Conservation (phyloP, 257 asterid genomes). For the Gardenia jasminoides region DNA sequence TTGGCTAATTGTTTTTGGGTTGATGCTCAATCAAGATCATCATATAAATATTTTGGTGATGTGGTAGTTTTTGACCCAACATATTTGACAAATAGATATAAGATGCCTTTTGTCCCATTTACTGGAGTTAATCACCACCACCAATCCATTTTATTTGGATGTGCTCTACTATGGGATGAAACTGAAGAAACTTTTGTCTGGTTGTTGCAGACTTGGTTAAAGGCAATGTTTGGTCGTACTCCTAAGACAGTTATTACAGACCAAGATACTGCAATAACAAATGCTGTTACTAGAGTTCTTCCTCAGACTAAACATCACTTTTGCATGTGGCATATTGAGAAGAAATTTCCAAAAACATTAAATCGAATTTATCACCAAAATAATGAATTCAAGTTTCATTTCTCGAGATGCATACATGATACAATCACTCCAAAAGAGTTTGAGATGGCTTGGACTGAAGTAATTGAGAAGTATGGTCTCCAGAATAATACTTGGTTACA, state of each 20-base stretch:
- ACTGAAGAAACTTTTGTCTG: constrained; percentile 32
- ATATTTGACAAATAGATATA: constrained; percentile 36
- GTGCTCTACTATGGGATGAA: constrained; percentile 48
- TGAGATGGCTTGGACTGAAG: too few species aligned
- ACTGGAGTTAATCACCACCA: constrained; percentile 51
- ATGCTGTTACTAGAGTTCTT: constrained; percentile 41
- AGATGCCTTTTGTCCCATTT: constrained; percentile 42
- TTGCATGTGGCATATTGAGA: constrained; percentile 45
- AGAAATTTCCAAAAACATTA: constrained; percentile 24
- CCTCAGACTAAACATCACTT: constrained; percentile 44
- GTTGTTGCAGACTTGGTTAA: constrained; percentile 55
- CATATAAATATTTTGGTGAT: constrained; percentile 33
- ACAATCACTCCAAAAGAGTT: too few species aligned
- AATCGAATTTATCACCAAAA: constrained; percentile 16
- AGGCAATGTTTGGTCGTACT: constrained; percentile 35
- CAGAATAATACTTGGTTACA: constrained; percentile 29
- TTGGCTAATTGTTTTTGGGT: too few species aligned
- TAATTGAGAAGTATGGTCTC: too few species aligned
- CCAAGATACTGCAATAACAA: too few species aligned
- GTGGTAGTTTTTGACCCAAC: constrained; percentile 47
- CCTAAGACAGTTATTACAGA: too few species aligned
- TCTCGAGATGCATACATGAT: too few species aligned
- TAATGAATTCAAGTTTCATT: too few species aligned
- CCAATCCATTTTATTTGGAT: constrained; percentile 50
- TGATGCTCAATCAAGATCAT: not conserved